Conservation (phyloP, 139 green algal species). For the Haematococcus sp. region DNA sequence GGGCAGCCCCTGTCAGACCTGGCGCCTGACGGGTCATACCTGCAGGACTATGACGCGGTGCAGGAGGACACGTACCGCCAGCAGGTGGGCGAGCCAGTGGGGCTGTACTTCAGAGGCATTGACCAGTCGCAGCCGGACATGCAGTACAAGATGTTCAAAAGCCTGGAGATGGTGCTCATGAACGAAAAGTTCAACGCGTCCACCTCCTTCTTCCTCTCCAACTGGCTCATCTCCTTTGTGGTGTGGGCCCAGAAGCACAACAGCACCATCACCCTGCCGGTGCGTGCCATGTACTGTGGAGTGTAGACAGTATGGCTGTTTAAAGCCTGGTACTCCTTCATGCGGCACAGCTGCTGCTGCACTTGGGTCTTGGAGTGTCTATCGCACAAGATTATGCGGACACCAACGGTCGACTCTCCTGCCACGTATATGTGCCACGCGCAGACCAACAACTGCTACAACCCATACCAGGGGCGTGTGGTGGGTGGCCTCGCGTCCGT, state of each 20-base stretch:
- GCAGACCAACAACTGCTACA: slow-evolving; percentile 23
- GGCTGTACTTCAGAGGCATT: slow-evolving; percentile 30
- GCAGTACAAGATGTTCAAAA: slow-evolving; percentile 32
- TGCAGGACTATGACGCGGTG: slow-evolving; percentile 23
- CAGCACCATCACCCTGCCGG: neutral
- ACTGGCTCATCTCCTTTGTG: slow-evolving; percentile 33
- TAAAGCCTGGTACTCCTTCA: too few relatives aligned
- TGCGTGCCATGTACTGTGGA: too few relatives aligned
- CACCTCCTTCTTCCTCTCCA: slow-evolving; percentile 18
- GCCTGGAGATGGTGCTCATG: slow-evolving; percentile 4
- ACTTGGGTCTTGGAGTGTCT: too few relatives aligned
- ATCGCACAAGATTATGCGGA: too few relatives aligned
- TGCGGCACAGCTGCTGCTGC: too few relatives aligned
- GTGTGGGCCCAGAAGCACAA: slow-evolving; percentile 8
- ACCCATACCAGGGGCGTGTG: slow-evolving; percentile 20
- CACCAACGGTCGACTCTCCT: too few relatives aligned
- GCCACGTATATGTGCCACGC: neutral
- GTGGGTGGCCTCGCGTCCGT: slow-evolving; percentile 10
- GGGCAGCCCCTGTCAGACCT: slow-evolving; percentile 37
- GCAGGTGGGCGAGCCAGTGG: slow-evolving; percentile 25
- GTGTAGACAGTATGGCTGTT: too few relatives aligned
- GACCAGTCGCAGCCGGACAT: slow-evolving; percentile 14
- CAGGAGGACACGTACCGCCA: slow-evolving; percentile 16
- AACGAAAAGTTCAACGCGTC: slow-evolving; percentile 28
- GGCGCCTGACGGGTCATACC: slow-evolving; percentile 33